Evolutionary conservation across 1,284 basidiomycete genomes (phyloP), one percentile per base, ranked within the genome.

Genomic region (Boletus sp.): DNA sequence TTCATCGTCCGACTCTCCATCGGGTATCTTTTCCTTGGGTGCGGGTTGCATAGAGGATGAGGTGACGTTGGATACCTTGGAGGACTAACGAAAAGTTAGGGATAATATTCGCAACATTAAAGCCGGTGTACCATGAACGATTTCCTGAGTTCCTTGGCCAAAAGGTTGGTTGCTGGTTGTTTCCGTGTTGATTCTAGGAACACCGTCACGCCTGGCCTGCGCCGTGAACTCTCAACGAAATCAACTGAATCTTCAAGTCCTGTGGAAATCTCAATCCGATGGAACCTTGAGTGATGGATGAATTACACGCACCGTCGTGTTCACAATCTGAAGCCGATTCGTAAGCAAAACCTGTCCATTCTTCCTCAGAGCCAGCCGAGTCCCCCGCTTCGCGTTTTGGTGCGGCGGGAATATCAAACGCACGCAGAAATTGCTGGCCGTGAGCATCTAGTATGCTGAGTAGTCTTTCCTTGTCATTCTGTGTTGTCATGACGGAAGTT

Each of bases 21-120:
- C 74, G 8, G 71, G 64, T 20, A 74, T 73, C 29, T 70, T 72
- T 38, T 69, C 56, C 17, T 56, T 57, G 49, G 61, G 60, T 33
- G 58, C 52, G 4, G 55, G 23, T 33, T 42, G 54, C 38, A 53
- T 55, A 44, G 51, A 53, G 8, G 74, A 71, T 41, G 70, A 57
- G 10, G 72, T 72, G 36, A 88, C 52, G 60, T 81, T 82, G 13
- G 77, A 74, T 16, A 88, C 77, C 69, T 84, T 89, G 17, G 88
- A 86, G 2, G 88, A 91, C 88, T 90, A 17, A 48, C 49, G 39
- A 37, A 40, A 30, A 5, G 20, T 19, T 46, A 6, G 41, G 43
- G 16, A 45, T 6, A 29, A 29, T 19, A 14, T 46, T 36, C 41
- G 32, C 9, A 52, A 51, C 16, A 30, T 8, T 2, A 29, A 46